Conservation (phyloP, 2,329 filamentous ascomycete species). For the Colletotrichum tofieldiae region DNA sequence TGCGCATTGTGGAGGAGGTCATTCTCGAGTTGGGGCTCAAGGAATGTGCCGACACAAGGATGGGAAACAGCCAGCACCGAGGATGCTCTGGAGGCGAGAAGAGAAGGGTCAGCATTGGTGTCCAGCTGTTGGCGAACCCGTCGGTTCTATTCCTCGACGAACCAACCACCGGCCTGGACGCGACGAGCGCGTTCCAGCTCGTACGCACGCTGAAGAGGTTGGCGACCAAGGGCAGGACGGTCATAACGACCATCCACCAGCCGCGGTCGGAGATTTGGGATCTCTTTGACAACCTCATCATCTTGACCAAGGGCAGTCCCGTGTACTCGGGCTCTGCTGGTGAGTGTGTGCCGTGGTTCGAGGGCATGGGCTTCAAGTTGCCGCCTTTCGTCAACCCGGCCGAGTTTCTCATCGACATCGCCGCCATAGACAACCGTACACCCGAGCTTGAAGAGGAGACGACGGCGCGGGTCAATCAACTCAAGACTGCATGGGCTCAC, state of each 20-base stretch:
- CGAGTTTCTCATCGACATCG: conserved; percentile 82
- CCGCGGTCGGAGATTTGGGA: conserved; percentile 86
- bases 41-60: conserved; percentile 82
- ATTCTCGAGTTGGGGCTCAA: conserved; percentile 83
- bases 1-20: conserved; percentile 80
- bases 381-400: conserved; percentile 84
- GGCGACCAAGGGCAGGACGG: conserved; percentile 77
- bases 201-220: conserved; percentile 79
- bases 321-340: conserved; percentile 76
- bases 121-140: conserved; percentile 85
- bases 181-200: conserved; percentile 82
- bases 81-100: conserved; percentile 87
- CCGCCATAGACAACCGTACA: conserved; percentile 81
- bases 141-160: conserved; percentile 85
- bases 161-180: conserved; percentile 84
- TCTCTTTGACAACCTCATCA: conserved; percentile 80
- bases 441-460: conserved; percentile 76
- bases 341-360: conserved; percentile 77
- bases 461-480: conserved; percentile 69
- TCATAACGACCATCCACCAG: conserved; percentile 84
- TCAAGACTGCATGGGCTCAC: conserved; percentile 73
- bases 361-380: conserved; percentile 70
- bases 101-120: conserved; percentile 81
- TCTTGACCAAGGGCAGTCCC: conserved; percentile 77
- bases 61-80: conserved; percentile 79